A percentile compares a stretch with the other conserved stretches of the same genome.
phyloP scores from a whole-genome alignment of 495 filamentous ascomycete species.

The Penicillium turbatum region DNA sequence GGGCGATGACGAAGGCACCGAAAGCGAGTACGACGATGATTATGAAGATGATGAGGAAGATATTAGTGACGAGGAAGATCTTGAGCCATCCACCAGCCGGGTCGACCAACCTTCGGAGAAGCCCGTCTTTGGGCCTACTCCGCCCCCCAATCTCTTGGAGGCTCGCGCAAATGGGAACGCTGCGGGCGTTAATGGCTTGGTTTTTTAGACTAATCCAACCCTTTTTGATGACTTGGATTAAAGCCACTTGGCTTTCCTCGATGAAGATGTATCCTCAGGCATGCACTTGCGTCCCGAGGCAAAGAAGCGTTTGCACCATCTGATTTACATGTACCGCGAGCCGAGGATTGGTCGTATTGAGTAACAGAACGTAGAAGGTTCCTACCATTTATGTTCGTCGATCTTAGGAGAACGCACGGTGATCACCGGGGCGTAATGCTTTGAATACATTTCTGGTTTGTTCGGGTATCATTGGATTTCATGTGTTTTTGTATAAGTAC shows the following conservation, averaged over 20 bases:
- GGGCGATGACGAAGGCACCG: slow-evolving; percentile 67
- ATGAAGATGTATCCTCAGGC: background rate
- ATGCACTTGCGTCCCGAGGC: background rate
- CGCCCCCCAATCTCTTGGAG: slow-evolving; percentile 48
- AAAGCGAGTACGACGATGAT: slow-evolving; percentile 66
- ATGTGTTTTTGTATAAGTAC: slow-evolving; percentile 36
- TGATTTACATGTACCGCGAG: background rate
- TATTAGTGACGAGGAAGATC: slow-evolving; percentile 64
- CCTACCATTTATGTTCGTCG: background rate
- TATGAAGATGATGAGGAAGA: slow-evolving; percentile 63
- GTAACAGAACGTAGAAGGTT: background rate
- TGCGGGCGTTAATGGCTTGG: slow-evolving; percentile 45
- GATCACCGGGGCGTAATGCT: background rate
- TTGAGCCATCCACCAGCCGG: slow-evolving; percentile 46
- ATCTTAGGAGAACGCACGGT: background rate
- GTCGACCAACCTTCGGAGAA: slow-evolving; percentile 40
- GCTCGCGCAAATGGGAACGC: slow-evolving; percentile 44
- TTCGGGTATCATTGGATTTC: slow-evolving; percentile 15
- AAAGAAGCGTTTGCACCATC: too few species aligned
- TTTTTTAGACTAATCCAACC: slow-evolving; percentile 3
- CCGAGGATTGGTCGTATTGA: background rate
- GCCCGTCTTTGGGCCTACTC: slow-evolving; percentile 53
- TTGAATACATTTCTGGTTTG: slow-evolving; percentile 2
- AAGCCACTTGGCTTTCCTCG: background rate
- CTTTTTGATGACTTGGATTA: slow-evolving; percentile 3